These are phyloP conservation scores for Lenzites betulinus DNA, from an alignment of 768 basidiomycete species.

Conservation along the genomic window DNA sequence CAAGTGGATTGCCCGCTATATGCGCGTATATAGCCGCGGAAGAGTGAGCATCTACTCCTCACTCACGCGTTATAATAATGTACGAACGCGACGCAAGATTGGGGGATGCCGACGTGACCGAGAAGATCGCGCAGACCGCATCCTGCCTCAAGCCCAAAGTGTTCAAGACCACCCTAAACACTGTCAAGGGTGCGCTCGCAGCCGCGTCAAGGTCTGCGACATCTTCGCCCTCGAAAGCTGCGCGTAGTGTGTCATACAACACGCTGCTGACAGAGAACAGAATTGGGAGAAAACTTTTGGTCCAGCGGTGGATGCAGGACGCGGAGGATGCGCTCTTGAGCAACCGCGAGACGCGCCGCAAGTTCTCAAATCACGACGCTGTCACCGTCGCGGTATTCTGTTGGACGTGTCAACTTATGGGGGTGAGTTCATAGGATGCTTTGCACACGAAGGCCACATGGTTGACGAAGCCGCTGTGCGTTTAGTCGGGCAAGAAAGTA, in stretches of 20 bases:
- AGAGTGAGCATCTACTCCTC: constrained; percentile 34
- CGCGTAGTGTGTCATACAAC: constrained; percentile 16
- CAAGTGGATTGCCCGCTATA: constrained; percentile 48
- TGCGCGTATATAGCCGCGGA: constrained; percentile 54
- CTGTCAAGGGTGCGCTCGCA: constrained; percentile 28
- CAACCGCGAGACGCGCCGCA: constrained; percentile 21
- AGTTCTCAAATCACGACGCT: constrained; percentile 20
- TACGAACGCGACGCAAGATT: constrained; percentile 21
- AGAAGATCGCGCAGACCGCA: constrained; percentile 34
- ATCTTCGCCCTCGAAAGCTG: background rate
- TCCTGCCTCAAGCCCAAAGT: constrained; percentile 35
- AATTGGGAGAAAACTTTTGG: constrained; percentile 18
- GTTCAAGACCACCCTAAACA: constrained; percentile 30
- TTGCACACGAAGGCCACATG: background rate
- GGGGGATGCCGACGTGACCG: constrained; percentile 31
- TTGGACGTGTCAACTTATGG: constrained; percentile 28
- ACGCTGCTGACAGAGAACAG: constrained; percentile 13
- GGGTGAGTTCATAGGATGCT: constrained; percentile 6
- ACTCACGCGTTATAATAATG: background rate
- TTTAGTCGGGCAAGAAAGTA: constrained; percentile 11
- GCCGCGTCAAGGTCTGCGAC: constrained; percentile 7
- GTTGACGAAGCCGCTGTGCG: background rate
- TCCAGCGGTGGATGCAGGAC: constrained; percentile 25
- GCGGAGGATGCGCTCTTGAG: constrained; percentile 26
- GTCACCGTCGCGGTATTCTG: constrained; percentile 29